A percentile compares a stretch with the other conserved stretches of the same genome.
phyloP scores from a whole-genome alignment of 2,329 filamentous ascomycete genomes.

The Claviceps purpurea region DNA sequence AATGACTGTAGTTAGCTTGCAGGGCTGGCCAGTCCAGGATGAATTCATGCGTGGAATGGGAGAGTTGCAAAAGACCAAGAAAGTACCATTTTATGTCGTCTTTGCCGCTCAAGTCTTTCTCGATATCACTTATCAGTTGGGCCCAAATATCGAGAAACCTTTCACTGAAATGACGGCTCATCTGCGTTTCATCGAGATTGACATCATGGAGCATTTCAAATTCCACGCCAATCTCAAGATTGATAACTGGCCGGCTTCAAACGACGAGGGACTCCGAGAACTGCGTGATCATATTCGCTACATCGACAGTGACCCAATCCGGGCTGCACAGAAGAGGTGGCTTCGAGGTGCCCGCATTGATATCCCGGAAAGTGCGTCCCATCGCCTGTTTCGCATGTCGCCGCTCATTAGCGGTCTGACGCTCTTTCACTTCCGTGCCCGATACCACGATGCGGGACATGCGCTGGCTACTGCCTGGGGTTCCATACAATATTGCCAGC shows the following conservation, averaged over 20 bases:
- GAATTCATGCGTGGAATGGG: slow-evolving; percentile 23
- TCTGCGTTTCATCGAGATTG: not conserved
- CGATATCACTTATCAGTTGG: slow-evolving; percentile 24
- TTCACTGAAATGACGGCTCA: slow-evolving; percentile 2
- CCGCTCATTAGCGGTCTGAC: slow-evolving; percentile 26
- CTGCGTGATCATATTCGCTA: slow-evolving; percentile 5
- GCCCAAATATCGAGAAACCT: slow-evolving; percentile 5
- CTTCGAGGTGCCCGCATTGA: not conserved
- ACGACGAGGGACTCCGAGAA: not conserved
- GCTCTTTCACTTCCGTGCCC: slow-evolving; percentile 21
- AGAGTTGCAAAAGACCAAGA: slow-evolving; percentile 15
- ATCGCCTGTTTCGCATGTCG: slow-evolving; percentile 20
- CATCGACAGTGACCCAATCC: not conserved
- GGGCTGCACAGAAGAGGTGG: not conserved
- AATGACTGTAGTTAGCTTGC: slow-evolving; percentile 7
- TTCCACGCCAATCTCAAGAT: slow-evolving; percentile 19
- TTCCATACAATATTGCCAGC: slow-evolving; percentile 21
- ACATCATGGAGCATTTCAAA: slow-evolving; percentile 7
- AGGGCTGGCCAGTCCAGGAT: slow-evolving; percentile 18
- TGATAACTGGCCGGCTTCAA: slow-evolving; percentile 12
- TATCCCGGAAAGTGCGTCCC: not conserved
- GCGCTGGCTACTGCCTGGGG: slow-evolving; percentile 24
- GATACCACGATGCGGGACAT: slow-evolving; percentile 19
- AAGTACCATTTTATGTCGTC: slow-evolving; percentile 21
- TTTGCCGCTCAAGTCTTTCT: slow-evolving; percentile 29